These are phyloP conservation scores for Fusarium burgessii DNA, from an alignment of 2,329 filamentous ascomycete species.

Conservation along the genomic window DNA sequence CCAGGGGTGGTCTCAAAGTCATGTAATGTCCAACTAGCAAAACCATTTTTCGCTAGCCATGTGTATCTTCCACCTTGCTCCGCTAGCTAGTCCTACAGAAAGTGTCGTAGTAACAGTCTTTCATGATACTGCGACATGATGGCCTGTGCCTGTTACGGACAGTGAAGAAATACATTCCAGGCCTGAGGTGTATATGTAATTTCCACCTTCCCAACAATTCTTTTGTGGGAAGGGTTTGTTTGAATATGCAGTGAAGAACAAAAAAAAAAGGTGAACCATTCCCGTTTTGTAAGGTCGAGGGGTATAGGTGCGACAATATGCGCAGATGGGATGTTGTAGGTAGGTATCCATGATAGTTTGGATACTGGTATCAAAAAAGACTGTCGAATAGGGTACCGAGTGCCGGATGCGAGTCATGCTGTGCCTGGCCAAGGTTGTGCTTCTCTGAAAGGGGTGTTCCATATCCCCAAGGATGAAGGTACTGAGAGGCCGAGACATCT, in stretches of 20 bases:
- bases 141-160: constrained; percentile 30
- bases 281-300: constrained; percentile 30
- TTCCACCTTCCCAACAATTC: constrained; percentile 34
- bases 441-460: constrained; percentile 17
- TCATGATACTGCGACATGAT: constrained; percentile 40
- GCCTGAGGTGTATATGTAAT: constrained; percentile 41
- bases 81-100: constrained; percentile 47
- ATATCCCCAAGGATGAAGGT: constrained; percentile 13
- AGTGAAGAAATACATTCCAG: constrained; percentile 35
- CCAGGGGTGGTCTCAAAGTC: constrained; percentile 20
- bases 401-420: constrained; percentile 31
- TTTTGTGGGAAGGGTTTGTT: constrained; percentile 26
- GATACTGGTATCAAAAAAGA: constrained; percentile 46
- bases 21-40: constrained; percentile 45
- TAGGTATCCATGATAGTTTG: constrained; percentile 38
- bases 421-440: constrained; percentile 15
- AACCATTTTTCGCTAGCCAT: constrained; percentile 35
- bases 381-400: constrained; percentile 36
- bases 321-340: constrained; percentile 33
- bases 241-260: constrained; percentile 44
- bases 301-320: constrained; percentile 48
- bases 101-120: constrained; percentile 43
- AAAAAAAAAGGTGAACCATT: constrained; percentile 37
- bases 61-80: constrained; percentile 23
- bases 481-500: constrained; percentile 40